Base-by-base conservation (phyloP, 108 stramenopile genomes). In the Nitzschia sp. region DNA sequence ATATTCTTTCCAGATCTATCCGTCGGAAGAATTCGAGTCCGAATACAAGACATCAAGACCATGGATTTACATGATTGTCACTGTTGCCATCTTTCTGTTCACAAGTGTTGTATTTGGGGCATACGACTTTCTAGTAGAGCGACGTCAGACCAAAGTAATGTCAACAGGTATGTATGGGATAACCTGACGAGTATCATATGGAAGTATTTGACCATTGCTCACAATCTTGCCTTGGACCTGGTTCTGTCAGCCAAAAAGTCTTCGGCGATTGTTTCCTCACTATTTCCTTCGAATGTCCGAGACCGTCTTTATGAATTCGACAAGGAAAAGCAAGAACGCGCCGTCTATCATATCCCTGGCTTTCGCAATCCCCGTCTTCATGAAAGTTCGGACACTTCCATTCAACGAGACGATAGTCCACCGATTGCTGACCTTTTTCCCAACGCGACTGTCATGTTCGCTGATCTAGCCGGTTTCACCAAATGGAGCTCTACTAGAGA, bases 1-100 rank as follows among this genome's bases (percentile, higher is more conserved):
- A 0, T 85, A 79, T 57, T 59, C 55, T 0, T 29, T 82, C 25
- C 17, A 10, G 12, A 73, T 85, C n/a, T 85, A 85, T 61, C 84
- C 84, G n/a, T 80, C 81, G 2, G 44, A 77, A 48, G 56, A 48
- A n/a, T 69, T 84, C 40, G 68, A 73, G 22, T 53, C 59, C 34
- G 39, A 71, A 34, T 83, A 81, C 62, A 51, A 66, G 12, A 78
- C 79, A 6, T 58, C 34, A 3, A 20, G 70, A 9, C 51, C 64
- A 9, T 9, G 19, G 38, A 29, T 67, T 3, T 40, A 14, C 14
- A 43, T 40, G 15, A 22, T 14, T 1, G 19, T 54, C 0, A 40
- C 51, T 67, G 29, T 46, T n/a, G 10, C 22, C 14, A 59, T 75
- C 7, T 51, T 70, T 20, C 60, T 65, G 0, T 80, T 71, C 40